These are phyloP conservation scores for Anthoceros angustus DNA, from an alignment of 225 moss, liverwort and hornwort genomes.

Conservation along the genomic window DNA sequence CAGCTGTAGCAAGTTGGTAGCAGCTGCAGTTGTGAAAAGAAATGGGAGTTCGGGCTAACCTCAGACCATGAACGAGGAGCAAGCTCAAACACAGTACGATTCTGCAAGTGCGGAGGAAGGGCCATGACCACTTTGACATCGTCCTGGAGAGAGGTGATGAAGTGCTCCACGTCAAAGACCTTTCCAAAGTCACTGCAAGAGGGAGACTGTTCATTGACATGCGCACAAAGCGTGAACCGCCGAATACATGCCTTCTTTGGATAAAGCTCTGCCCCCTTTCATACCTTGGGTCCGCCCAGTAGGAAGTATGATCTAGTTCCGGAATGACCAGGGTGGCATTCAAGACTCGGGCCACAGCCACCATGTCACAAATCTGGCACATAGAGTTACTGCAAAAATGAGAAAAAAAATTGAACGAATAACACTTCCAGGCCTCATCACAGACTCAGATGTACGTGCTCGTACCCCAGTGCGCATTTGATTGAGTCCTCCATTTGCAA, in stretches of 20 bases:
- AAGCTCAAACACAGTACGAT: conserved; percentile 7
- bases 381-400: too few species aligned
- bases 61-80: conserved; percentile 20
- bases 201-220: too few species aligned
- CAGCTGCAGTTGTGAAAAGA: too few species aligned
- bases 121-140: conserved; percentile 10
- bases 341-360: conserved; percentile 16
- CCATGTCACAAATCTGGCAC: conserved; percentile 18
- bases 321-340: conserved; percentile 18
- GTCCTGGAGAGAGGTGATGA: conserved; percentile 9
- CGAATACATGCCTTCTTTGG: background rate
- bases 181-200: conserved; percentile 11
- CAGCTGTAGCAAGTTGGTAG: too few species aligned
- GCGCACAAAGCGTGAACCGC: background rate
- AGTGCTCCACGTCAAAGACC: conserved; percentile 14
- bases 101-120: conserved; percentile 7
- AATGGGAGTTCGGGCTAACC: background rate
- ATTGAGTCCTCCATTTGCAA: conserved; percentile 20
- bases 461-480: conserved; percentile 21
- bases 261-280: background rate
- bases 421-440: too few species aligned
- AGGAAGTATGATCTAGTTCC: conserved; percentile 19
- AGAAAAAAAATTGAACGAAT: too few species aligned
- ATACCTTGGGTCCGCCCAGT: conserved; percentile 22
- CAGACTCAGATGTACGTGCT: too few species aligned